phyloP scores from a whole-genome alignment of 176 grass and related monocot genomes.

The Saccharum officinarum region DNA sequence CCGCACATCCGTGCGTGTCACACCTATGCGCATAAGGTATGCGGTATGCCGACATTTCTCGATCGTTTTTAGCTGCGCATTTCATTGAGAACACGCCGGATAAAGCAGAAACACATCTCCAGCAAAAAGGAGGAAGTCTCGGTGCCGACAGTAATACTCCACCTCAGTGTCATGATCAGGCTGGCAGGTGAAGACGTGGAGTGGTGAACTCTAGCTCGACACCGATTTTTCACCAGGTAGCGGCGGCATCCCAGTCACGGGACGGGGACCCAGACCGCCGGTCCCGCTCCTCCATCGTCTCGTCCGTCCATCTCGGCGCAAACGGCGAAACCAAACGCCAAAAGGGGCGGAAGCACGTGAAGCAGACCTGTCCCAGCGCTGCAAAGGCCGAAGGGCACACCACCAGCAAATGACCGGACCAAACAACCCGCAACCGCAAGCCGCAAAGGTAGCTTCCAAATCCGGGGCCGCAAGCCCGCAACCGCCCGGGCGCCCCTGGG shows the following conservation, averaged over 20 bases:
- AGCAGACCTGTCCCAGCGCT: conserved; percentile 8
- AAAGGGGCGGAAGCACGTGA: conserved; percentile 28
- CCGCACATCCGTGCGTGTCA: neutral
- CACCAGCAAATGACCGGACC: neutral
- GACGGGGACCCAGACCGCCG: neutral
- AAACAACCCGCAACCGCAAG: neutral
- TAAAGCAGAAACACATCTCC: too few species aligned
- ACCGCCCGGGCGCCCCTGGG: neutral
- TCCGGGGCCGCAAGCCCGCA: too few species aligned
- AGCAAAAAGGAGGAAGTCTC: neutral
- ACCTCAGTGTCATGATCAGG: conserved; percentile 13
- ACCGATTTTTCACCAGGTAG: conserved; percentile 7
- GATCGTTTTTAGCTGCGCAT: neutral
- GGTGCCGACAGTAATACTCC: neutral
- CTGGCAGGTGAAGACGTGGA: neutral
- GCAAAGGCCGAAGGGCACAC: neutral
- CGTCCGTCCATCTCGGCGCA: conserved; percentile 12
- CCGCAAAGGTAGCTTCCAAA: conserved; percentile 19
- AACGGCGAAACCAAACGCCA: neutral
- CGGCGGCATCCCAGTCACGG: conserved; percentile 17
- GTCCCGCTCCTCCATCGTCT: neutral
- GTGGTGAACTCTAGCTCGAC: neutral
- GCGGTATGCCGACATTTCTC: neutral
- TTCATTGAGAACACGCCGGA: too few species aligned
- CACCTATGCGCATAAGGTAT: neutral